Percentiles rank a stretch among this genome's conserved stretches.
phyloP scores from a whole-genome alignment of 768 basidiomycete genomes.

The Russula sp. region DNA sequence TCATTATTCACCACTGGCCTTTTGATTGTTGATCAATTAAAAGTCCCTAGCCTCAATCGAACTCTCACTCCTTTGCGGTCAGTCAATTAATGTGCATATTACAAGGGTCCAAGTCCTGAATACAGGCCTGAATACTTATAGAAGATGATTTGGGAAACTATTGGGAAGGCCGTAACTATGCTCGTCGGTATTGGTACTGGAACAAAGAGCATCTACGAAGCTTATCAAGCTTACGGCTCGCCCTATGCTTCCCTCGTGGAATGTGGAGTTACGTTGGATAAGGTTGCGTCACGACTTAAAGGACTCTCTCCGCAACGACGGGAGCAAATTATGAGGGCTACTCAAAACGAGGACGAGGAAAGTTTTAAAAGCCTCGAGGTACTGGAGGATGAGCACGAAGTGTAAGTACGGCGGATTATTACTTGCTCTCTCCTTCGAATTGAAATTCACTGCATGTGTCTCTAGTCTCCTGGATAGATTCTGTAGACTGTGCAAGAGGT shows the following conservation, averaged over 20 bases:
- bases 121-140: too few relatives aligned
- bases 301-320: background rate
- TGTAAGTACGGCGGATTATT: background rate
- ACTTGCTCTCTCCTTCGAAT: background rate
- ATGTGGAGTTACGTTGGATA: background rate
- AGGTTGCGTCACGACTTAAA: background rate
- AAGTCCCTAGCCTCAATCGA: too few relatives aligned
- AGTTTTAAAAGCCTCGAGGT: background rate
- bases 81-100: background rate
- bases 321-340: background rate
- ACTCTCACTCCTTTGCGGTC: background rate
- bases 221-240: background rate
- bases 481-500: background rate
- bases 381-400: background rate
- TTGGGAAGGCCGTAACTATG: too few relatives aligned
- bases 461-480: background rate
- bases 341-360: background rate
- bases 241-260: background rate
- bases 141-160: background rate
- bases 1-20: background rate
- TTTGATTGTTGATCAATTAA: background rate
- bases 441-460: background rate
- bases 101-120: background rate
- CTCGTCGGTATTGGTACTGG: background rate
- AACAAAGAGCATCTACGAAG: background rate